Base-by-base conservation (phyloP, 2,329 filamentous ascomycete genomes). In the Cordyceps tenuipes region DNA sequence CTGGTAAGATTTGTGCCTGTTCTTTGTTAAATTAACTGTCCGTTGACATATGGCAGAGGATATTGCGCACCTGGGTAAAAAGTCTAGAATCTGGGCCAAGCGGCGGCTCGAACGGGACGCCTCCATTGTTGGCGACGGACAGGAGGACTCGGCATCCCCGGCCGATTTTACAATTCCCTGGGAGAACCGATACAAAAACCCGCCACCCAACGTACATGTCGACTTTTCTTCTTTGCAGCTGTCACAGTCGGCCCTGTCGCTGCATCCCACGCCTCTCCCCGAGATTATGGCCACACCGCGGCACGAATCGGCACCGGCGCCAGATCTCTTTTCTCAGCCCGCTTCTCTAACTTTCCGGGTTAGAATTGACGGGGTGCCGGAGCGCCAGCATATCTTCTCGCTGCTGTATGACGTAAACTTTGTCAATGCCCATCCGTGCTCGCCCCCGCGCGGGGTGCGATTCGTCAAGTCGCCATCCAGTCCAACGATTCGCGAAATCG, bases 361-460 rank as follows among this genome's bases (percentile, higher is more conserved):
- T 5, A 68, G 69, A 1, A 66, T 75, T 47, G 72, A 73, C 50
- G 76, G 77, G 34, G 71, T 74, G 2, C 67, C 71, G 2, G 72
- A 75, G 1, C 72, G 76, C 49, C 72, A 78, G 59, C 65, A 77
- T 57, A 75, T 74, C 1, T 76, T 79, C 56, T 66, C 76, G 1
- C 70, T 88, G 10, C 71, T 72, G 6, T 81, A 84, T 64, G 84
- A 88, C 61, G 77, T 87, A 23, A 81, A 80, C 65, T 88, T 88
- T 67, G 82, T 87, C 19, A 87, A 85, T 0, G 84, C 84, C 0
- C 83, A 87, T 64, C 85, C 85, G 0, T 88, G 85, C 65, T 78
- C 82, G 5, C 79, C 82, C 1, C 83, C 82, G 1, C 76, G 77
- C 55, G 77, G 80, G 59, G 80, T 84, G 2, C 80, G 78, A 63